Percentiles rank a stretch among this genome's conserved stretches.
Evolutionary conservation across 192 early-diverging fungal species (phyloP).

Genomic region (Entomortierella parvispora): DNA sequence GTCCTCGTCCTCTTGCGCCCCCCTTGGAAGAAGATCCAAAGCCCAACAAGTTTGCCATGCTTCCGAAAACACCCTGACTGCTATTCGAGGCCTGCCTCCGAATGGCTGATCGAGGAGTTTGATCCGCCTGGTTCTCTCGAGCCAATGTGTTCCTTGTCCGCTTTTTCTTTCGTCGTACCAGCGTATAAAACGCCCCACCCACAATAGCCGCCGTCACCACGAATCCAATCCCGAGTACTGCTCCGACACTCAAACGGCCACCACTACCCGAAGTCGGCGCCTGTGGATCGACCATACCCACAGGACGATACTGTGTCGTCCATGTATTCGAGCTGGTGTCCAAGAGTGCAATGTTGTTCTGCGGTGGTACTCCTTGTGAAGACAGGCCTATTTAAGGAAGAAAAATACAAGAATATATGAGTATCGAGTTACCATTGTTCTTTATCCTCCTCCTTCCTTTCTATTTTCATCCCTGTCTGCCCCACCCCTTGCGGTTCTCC

Average conservation of each 20-base stretch:
- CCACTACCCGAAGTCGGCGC: neutral
- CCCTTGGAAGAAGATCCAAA: neutral
- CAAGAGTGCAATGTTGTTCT: slow-evolving; percentile 27
- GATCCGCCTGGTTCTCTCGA: slow-evolving; percentile 34
- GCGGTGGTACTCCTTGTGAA: neutral
- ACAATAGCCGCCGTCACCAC: slow-evolving; percentile 32
- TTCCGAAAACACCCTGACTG: slow-evolving; percentile 3
- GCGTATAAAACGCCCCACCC: slow-evolving; percentile 25
- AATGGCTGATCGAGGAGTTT: slow-evolving; percentile 28
- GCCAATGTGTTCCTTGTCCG: slow-evolving; percentile 46
- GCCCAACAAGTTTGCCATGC: neutral
- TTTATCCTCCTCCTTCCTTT: no score
- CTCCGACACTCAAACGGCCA: slow-evolving; percentile 14
- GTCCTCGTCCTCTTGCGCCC: no score
- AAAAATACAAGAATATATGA: neutral
- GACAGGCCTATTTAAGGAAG: slow-evolving; percentile 22
- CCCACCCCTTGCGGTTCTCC: no score
- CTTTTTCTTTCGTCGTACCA: slow-evolving; percentile 29
- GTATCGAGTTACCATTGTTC: neutral
- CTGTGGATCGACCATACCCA: slow-evolving; percentile 2
- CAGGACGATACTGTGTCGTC: slow-evolving; percentile 18
- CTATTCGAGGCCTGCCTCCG: slow-evolving; percentile 10
- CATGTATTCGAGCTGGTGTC: slow-evolving; percentile 38
- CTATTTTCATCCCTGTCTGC: no score
- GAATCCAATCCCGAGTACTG: slow-evolving; percentile 41